Evolutionary conservation across 2,329 filamentous ascomycete genomes (phyloP), one percentile per base, ranked within the genome.

Genomic region (Epicoccum sorghinum): DNA sequence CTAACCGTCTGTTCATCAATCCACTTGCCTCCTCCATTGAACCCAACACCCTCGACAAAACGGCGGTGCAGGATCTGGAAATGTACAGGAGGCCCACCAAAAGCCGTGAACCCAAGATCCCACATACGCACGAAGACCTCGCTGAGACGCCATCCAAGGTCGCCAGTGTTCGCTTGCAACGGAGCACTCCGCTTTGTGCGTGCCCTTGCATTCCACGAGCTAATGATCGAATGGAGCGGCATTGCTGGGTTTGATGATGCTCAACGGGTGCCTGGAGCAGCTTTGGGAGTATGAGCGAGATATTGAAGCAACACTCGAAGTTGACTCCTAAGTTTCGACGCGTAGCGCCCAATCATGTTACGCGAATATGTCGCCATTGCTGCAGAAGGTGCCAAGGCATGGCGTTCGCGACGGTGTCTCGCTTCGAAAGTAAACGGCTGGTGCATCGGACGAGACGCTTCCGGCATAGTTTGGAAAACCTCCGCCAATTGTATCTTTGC

Each of bases 41-140:
- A 71, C 0, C 76, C 74, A 0, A 78, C 46, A 1, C 76, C 76
- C 0, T 80, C 77, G 0, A 89, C 85, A 63, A 89, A 91, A 38
- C 82, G 80, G 33, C 80, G 75, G 61, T 87, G 81, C 48, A 89
- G 79, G 52, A 89, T 89, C 63, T 86, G 83, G 64, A 90, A 90
- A 71, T 90, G 87, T 7, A 89, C 86, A 0, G 86, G 82, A 3
- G 87, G 87, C 0, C 87, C 87, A 1, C 86, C 87, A 68, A 89
- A 89, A 0, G 83, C 74, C 0, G 85, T 89, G 59, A 89, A 82
- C 0, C 87, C 86, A 4, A 89, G 71, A 70, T 88, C 78, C 83
- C 85, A 89, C 47, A 60, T 71, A 27, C 65, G 52, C 2, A 60
- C 29, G 23, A 69, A 65, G 5, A 72, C 61, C 29, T 72, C 70